Conservation (phyloP, 768 basidiomycete genomes). For the Vararia minispora region DNA sequence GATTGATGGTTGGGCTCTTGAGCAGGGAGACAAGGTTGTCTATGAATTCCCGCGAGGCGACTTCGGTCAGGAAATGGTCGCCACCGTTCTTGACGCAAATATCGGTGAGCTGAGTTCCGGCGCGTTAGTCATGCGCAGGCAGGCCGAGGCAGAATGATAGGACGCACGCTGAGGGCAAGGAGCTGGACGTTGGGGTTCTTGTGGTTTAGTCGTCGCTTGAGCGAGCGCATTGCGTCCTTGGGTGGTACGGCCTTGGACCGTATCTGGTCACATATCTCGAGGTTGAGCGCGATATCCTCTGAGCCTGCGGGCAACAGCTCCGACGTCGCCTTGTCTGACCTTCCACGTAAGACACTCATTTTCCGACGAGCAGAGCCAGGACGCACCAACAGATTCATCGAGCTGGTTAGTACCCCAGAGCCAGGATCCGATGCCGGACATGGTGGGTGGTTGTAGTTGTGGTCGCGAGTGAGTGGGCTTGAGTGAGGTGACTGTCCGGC, state of each 20-base stretch:
- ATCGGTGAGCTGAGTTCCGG: constrained; percentile 62
- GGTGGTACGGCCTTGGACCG: constrained; percentile 81
- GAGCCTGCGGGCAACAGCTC: constrained; percentile 72
- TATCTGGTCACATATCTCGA: constrained; percentile 96
- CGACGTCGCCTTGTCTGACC: constrained; percentile 85
- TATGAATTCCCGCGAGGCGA: constrained; percentile 85
- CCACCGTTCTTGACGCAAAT: constrained; percentile 96
- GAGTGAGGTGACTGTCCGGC: too few relatives aligned
- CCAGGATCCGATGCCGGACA: constrained; percentile 13
- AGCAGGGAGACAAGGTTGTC: constrained; percentile 88
- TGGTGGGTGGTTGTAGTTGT: too few relatives aligned
- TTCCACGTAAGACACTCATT: not conserved
- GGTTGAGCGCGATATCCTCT: constrained; percentile 86
- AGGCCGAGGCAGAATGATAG: not conserved
- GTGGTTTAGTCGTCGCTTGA: constrained; percentile 82
- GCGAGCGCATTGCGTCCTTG: constrained; percentile 77
- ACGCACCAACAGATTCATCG: constrained; percentile 13
- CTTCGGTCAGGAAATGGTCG: constrained; percentile 75
- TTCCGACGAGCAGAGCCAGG: not conserved
- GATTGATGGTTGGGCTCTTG: constrained; percentile 63
- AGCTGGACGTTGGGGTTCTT: constrained; percentile 96
- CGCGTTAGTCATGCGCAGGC: constrained; percentile 3
- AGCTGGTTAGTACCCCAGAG: constrained; percentile 14
- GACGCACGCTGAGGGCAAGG: constrained; percentile 70
- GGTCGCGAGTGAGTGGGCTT: too few relatives aligned